These are phyloP conservation scores for Aspergillus clavatus DNA, from an alignment of 2,329 filamentous ascomycete genomes.

Conservation along the genomic window DNA sequence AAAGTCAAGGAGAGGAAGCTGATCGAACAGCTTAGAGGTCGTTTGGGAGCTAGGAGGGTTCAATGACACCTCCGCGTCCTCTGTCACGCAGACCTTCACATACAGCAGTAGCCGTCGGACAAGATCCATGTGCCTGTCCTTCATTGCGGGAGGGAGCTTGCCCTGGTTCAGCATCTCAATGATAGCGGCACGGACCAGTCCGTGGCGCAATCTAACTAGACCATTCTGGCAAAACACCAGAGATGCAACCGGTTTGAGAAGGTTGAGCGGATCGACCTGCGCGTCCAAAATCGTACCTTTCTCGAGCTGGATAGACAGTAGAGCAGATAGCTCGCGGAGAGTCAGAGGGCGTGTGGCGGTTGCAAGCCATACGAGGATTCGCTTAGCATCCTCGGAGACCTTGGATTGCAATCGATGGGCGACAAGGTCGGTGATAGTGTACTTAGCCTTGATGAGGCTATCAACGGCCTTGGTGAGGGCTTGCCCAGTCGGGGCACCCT, in stretches of 20 bases:
- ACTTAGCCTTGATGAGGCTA: slow-evolving; percentile 20
- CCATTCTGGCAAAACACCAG: slow-evolving; percentile 34
- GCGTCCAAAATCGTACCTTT: slow-evolving; percentile 26
- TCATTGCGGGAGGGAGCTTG: slow-evolving; percentile 27
- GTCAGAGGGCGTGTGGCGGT: slow-evolving; percentile 34
- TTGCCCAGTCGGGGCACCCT: slow-evolving; percentile 18
- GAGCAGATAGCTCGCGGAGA: slow-evolving; percentile 27
- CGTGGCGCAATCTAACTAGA: slow-evolving; percentile 34
- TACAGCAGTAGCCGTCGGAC: slow-evolving; percentile 32
- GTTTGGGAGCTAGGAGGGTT: slow-evolving; percentile 24
- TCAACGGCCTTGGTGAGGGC: slow-evolving; percentile 28
- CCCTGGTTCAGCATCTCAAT: slow-evolving; percentile 29
- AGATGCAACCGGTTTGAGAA: slow-evolving; percentile 27
- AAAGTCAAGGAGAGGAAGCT: slow-evolving; percentile 44
- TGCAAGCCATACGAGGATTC: slow-evolving; percentile 36
- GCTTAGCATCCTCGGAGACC: slow-evolving; percentile 28
- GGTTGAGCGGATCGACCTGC: slow-evolving; percentile 20
- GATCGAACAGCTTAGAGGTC: slow-evolving; percentile 24
- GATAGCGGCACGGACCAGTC: slow-evolving; percentile 28
- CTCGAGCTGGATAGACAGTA: slow-evolving; percentile 28
- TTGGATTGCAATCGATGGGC: slow-evolving; percentile 20
- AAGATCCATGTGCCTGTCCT: slow-evolving; percentile 33
- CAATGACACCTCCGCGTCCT: slow-evolving; percentile 31
- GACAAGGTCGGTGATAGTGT: slow-evolving; percentile 31
- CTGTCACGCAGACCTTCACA: slow-evolving; percentile 25